Percentiles rank a stretch among this genome's conserved stretches.
Conservation (phyloP, 768 basidiomycete genomes). For the Leccinum sublutescens region DNA sequence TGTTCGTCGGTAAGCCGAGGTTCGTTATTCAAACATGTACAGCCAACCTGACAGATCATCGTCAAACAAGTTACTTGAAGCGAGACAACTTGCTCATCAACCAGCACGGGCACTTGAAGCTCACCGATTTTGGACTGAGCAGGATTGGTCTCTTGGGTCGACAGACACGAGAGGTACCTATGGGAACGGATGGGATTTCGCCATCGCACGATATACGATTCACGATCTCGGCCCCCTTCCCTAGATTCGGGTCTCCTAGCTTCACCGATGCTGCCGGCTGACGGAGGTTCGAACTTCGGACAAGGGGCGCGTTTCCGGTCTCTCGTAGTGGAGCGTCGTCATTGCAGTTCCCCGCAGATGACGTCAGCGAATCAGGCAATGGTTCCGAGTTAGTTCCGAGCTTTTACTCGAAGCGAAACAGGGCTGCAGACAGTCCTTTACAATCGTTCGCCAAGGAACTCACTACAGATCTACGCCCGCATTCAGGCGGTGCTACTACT, state of each 20-base stretch:
- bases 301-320: conserved; percentile 56
- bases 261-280: conserved; percentile 67
- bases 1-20: conserved; percentile 82
- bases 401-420: conserved; percentile 51
- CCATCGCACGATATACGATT: conserved; percentile 56
- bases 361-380: conserved; percentile 81
- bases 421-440: conserved; percentile 68
- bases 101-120: conserved; percentile 92
- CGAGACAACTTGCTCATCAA: conserved; percentile 98
- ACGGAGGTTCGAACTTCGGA: conserved; percentile 80
- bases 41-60: neutral
- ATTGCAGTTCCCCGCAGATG: conserved; percentile 72
- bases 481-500: conserved; percentile 60
- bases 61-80: conserved; percentile 79
- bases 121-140: conserved; percentile 98
- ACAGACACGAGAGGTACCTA: conserved; percentile 73
- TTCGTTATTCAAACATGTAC: neutral
- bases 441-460: conserved; percentile 87
- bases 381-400: conserved; percentile 72
- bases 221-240: conserved; percentile 78
- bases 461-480: conserved; percentile 78
- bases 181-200: conserved; percentile 41
- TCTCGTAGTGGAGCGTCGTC: conserved; percentile 63
- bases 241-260: conserved; percentile 77
- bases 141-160: conserved; percentile 97